Evolutionary conservation across 1,284 basidiomycete species (phyloP).

Genomic region (Ceratobasidium sp.): DNA sequence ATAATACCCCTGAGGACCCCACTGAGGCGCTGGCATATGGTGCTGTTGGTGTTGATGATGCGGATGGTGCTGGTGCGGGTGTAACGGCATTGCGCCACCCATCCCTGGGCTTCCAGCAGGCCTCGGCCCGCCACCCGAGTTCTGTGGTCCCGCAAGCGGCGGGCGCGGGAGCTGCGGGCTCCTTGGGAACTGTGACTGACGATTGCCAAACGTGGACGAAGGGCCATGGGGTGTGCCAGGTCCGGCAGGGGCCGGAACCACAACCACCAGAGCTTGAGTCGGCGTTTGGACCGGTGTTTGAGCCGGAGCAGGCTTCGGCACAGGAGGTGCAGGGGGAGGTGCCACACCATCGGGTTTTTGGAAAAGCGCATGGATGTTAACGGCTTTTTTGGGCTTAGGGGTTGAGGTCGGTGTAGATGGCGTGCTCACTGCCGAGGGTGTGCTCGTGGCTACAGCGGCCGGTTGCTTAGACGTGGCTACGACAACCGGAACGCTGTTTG

Average conservation of each 20-base stretch:
- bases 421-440: conserved; percentile 9
- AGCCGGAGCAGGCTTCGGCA: conserved; percentile 1
- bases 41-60: conserved; percentile 14
- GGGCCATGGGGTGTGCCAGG: conserved; percentile 5
- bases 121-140: conserved; percentile 16
- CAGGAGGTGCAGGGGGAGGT: conserved; percentile 32
- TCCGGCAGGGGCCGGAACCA: background rate
- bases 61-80: conserved; percentile 37
- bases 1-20: conserved; percentile 47
- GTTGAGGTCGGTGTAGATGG: conserved; percentile 16
- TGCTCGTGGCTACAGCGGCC: conserved; percentile 19
- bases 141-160: conserved; percentile 43
- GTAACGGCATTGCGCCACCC: conserved; percentile 26
- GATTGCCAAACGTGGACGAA: conserved; percentile 18
- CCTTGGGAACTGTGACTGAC: conserved; percentile 41
- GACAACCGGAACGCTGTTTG: conserved; percentile 47
- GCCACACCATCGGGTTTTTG: conserved; percentile 13
- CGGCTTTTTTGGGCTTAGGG: conserved; percentile 44
- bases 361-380: conserved; percentile 56
- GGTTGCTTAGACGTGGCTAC: too few species aligned
- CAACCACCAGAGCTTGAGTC: conserved; percentile 28
- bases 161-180: conserved; percentile 46
- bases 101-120: conserved; percentile 36
- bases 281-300: conserved; percentile 32
- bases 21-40: conserved; percentile 45